These are phyloP conservation scores for Pseudopediastrum boryanum DNA, from an alignment of 139 green algal genomes.

Conservation along the genomic window DNA sequence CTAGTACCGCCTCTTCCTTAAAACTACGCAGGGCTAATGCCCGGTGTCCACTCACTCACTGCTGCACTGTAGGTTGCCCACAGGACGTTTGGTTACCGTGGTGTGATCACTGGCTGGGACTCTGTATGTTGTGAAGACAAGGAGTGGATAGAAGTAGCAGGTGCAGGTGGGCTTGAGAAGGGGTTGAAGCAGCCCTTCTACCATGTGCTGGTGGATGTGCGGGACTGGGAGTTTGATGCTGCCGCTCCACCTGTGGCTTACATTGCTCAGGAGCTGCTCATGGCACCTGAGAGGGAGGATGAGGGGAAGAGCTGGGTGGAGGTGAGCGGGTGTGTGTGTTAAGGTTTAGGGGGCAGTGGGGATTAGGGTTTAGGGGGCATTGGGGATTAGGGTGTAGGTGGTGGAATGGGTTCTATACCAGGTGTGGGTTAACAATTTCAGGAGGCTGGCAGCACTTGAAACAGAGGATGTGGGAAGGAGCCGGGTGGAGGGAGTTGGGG, in stretches of 20 bases:
- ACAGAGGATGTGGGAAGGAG: no score
- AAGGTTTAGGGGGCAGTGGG: no score
- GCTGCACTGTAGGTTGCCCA: background rate
- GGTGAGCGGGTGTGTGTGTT: background rate
- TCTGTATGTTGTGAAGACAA: constrained; percentile 75
- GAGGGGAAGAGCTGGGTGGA: constrained; percentile 32
- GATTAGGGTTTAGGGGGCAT: no score
- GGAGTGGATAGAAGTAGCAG: constrained; percentile 60
- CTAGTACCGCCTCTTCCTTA: no score
- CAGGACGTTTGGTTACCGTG: constrained; percentile 47
- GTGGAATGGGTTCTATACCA: no score
- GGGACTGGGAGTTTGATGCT: constrained; percentile 68
- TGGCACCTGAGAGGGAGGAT: constrained; percentile 52
- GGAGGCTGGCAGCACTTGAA: no score
- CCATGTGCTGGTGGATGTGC: constrained; percentile 74
- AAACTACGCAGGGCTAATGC: no score
- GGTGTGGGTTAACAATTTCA: no score
- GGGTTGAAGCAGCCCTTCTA: constrained; percentile 58
- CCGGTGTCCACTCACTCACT: no score
- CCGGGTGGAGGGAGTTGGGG: no score
- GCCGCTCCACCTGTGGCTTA: constrained; percentile 75
- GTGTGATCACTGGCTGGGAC: constrained; percentile 82
- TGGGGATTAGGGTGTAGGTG: no score
- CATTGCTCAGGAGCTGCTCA: constrained; percentile 71
- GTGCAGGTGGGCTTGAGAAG: constrained; percentile 17